A percentile compares a stretch with the other conserved stretches of the same genome.
Evolutionary conservation across 1,284 basidiomycete genomes (phyloP).

Genomic region (Pascua sp.): DNA sequence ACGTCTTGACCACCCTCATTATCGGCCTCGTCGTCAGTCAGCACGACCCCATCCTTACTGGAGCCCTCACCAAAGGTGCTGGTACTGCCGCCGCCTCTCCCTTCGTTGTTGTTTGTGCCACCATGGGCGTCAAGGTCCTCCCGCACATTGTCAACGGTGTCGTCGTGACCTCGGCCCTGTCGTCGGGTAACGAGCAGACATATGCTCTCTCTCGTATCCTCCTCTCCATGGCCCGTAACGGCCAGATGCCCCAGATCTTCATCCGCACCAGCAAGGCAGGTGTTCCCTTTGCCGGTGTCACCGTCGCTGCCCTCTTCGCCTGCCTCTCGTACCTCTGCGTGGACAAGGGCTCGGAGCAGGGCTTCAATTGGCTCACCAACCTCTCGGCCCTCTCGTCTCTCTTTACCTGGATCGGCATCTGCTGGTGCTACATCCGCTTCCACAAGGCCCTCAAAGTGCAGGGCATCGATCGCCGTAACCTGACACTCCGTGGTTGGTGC

Average conservation of each 20-base stretch:
- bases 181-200: constrained; percentile 27
- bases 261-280: constrained; percentile 59
- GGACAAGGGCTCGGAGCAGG: constrained; percentile 57
- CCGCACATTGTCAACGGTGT: constrained; percentile 67
- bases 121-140: constrained; percentile 67
- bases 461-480: constrained; percentile 53
- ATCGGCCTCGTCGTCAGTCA: constrained; percentile 44
- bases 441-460: constrained; percentile 67
- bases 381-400: constrained; percentile 51
- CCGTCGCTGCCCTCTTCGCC: constrained; percentile 64
- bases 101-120: constrained; percentile 66
- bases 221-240: constrained; percentile 51
- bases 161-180: constrained; percentile 54
- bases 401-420: constrained; percentile 69
- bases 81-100: constrained; percentile 67
- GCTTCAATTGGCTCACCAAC: constrained; percentile 70
- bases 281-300: constrained; percentile 60
- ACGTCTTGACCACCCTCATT: constrained; percentile 38
- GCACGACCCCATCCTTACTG: constrained; percentile 45
- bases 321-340: constrained; percentile 56
- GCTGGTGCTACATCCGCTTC: constrained; percentile 70
- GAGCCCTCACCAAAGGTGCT: constrained; percentile 55
- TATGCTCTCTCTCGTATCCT: constrained; percentile 43
- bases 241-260: constrained; percentile 61
- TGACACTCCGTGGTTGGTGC: constrained; percentile 62